phyloP scores from a whole-genome alignment of 768 basidiomycete genomes.

The Dentipellis sp. region DNA sequence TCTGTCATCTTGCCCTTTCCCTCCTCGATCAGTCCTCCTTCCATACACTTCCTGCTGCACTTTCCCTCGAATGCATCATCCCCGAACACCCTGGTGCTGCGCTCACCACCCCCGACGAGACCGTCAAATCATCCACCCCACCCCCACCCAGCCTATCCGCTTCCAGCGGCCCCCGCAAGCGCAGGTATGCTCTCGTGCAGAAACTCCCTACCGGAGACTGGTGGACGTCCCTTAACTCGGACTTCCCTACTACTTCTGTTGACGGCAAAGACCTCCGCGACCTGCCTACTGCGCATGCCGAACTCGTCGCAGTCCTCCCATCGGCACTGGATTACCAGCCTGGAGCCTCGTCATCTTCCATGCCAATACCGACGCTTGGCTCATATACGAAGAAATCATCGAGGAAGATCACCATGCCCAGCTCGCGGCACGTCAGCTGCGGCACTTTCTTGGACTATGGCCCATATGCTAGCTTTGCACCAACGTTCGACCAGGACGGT shows the following conservation, averaged over 20 bases:
- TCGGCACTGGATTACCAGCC: conserved; percentile 31
- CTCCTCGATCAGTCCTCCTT: conserved; percentile 65
- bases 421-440: conserved; percentile 46
- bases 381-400: conserved; percentile 41
- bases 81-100: conserved; percentile 15
- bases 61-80: conserved; percentile 38
- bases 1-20: conserved; percentile 64
- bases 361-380: conserved; percentile 38
- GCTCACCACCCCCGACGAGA: conserved; percentile 7
- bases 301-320: conserved; percentile 68
- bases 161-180: conserved; percentile 19
- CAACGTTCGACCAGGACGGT: conserved; percentile 71
- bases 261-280: conserved; percentile 36
- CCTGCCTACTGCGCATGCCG: conserved; percentile 57
- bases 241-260: conserved; percentile 21
- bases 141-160: conserved; percentile 22
- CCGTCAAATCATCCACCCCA: conserved; percentile 20
- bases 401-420: conserved; percentile 32
- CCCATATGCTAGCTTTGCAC: conserved; percentile 65
- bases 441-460: conserved; percentile 78
- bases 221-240: conserved; percentile 66
- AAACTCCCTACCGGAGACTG: conserved; percentile 68
- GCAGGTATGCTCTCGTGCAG: conserved; percentile 71
- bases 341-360: conserved; percentile 22
- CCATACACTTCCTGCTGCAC: conserved; percentile 33